Base-by-base conservation (phyloP, 1,284 basidiomycete genomes). In the Hymenochaete sp. region DNA sequence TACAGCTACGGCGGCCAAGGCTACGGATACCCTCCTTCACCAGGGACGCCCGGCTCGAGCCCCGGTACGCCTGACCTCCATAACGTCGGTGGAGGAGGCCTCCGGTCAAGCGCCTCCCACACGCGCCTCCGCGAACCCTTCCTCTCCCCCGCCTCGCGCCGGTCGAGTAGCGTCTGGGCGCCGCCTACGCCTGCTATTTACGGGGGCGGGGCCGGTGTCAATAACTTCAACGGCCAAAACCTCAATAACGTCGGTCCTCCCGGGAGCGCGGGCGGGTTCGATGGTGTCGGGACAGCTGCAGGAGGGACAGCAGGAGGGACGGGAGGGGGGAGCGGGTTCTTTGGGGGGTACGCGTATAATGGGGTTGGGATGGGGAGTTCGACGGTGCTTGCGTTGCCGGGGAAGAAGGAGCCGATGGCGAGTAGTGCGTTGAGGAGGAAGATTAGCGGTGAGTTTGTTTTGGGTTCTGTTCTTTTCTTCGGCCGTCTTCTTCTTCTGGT, bases 61-160 rank as follows among this genome's bases (percentile, higher is more conserved):
- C n/a, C n/a, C n/a, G n/a, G n/a, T n/a, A 42, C 45, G 7, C 45
- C 38, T 8, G 45, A 42, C 22, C 33, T 47, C 18, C 29, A 35
- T 7, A 25, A 48, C 37, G 36, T 42, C 14, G 41, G 41, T 19
- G n/a, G n/a, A n/a, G n/a, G n/a, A n/a, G n/a, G n/a, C n/a, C n/a
- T n/a, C n/a, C n/a, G n/a, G n/a, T n/a, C n/a, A n/a, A n/a, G n/a
- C n/a, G n/a, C n/a, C n/a, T 50, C 47, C 40, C 48, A 68, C 42
- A 67, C 67, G 6, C 62, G 65, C 45, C 66, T 59, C 37, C 75
- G 80, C 19, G 64, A 73, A 0, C 77, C 81, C 0, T 82, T 82
- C 64, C 71, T 83, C 42, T 73, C 77, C 5, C 81, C 81, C 0
- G 70, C 78, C 4, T 79, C 77, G 2, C 70, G 81, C 18, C 79